Conservation (phyloP, 2,329 filamentous ascomycete species). For the Volutella citrinella region DNA sequence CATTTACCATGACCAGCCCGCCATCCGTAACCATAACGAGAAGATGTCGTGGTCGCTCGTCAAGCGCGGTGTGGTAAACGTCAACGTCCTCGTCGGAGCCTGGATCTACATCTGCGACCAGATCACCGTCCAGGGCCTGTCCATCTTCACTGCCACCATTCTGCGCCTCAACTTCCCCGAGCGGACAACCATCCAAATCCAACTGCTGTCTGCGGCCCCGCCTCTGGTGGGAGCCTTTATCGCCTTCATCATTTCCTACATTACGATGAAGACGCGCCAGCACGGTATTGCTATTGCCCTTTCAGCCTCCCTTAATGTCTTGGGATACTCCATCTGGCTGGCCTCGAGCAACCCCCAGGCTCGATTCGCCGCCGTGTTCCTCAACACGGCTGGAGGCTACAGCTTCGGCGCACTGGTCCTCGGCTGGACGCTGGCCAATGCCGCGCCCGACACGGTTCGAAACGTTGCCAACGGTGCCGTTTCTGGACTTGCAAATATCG, state of each 20-base stretch:
- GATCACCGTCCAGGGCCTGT: conserved; percentile 54
- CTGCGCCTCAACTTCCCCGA: conserved; percentile 30
- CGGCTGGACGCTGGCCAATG: conserved; percentile 26
- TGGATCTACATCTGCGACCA: conserved; percentile 55
- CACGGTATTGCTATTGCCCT: conserved; percentile 23
- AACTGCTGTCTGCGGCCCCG: conserved; percentile 23
- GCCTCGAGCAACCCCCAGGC: conserved; percentile 20
- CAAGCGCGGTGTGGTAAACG: conserved; percentile 45
- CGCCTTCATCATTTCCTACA: conserved; percentile 21
- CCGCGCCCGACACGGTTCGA: conserved; percentile 24
- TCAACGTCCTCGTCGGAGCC: conserved; percentile 24
- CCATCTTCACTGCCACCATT: conserved; percentile 49
- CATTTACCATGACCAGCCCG: conserved; percentile 34
- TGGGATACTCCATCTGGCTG: conserved; percentile 26
- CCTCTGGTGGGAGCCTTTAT: conserved; percentile 22
- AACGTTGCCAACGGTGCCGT: conserved; percentile 26
- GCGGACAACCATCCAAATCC: conserved; percentile 21
- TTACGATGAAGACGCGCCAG: conserved; percentile 25
- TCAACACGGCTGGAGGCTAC: conserved; percentile 25
- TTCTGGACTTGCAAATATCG: conserved; percentile 25
- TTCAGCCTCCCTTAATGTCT: conserved; percentile 19
- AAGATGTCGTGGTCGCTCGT: conserved; percentile 47
- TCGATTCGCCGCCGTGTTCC: conserved; percentile 25
- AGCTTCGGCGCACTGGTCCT: conserved; percentile 22
- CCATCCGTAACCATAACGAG: conserved; percentile 41